Percentiles rank a stretch among this genome's conserved stretches.
Evolutionary conservation across 139 green algal species (phyloP).

Genomic region (Closterium sp.): DNA sequence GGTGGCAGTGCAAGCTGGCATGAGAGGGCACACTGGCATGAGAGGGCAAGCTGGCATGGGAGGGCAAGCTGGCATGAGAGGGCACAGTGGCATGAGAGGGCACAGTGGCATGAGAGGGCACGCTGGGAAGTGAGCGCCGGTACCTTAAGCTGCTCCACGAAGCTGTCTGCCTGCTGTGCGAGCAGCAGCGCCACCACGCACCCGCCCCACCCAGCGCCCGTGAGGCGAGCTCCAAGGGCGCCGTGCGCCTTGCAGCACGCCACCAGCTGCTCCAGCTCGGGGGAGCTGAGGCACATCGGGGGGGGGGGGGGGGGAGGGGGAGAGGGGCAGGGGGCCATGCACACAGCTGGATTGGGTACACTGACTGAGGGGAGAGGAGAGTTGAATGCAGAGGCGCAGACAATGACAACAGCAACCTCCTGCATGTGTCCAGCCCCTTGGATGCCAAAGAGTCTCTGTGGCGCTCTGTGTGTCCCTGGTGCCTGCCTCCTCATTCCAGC

Average conservation of each 20-base stretch:
- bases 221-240: conserved; percentile 80
- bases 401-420: not conserved
- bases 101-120: no score
- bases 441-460: not conserved
- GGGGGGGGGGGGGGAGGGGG: not conserved
- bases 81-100: no score
- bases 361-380: not conserved
- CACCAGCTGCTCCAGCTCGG: conserved; percentile 87
- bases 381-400: not conserved
- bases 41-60: no score
- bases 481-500: not conserved
- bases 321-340: not conserved
- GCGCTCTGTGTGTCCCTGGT: not conserved
- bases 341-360: not conserved
- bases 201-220: conserved; percentile 90
- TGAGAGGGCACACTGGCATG: no score
- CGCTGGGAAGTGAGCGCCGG: no score
- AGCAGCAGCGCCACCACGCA: conserved; percentile 80
- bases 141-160: conserved; percentile 49
- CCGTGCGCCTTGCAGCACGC: conserved; percentile 60
- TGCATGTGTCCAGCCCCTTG: not conserved
- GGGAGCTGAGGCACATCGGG: conserved; percentile 49
- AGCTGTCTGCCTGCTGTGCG: conserved; percentile 2
- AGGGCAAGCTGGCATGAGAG: no score
- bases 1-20: not conserved